Base-by-base conservation (phyloP, 2,329 filamentous ascomycete species). In the Talaromyces sp. region DNA sequence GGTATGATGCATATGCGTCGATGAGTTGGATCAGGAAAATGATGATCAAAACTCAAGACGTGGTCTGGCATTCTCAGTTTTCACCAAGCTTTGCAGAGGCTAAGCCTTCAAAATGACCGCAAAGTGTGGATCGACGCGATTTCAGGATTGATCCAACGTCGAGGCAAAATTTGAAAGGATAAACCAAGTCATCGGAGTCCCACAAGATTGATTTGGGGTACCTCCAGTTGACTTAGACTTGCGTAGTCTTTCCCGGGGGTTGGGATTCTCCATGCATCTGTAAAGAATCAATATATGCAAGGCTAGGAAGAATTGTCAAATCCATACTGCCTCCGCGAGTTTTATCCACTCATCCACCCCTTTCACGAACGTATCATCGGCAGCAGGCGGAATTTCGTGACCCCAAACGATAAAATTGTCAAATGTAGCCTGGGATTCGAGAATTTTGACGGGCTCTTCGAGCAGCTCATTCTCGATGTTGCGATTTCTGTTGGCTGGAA, bases 381-480 rank as follows among this genome's bases (percentile, higher is more conserved):
- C 82, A 66, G 89, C 87, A 6, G 87, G 87, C 59, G 86, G 71
- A 0, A 80, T 77, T 69, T 95, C 93, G 75, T 97, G 93, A 0
- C 86, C 89, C 93, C 93, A 98, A n/a, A 97, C 84, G 3, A 92
- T 79, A 60, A 97, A 75, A 63, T 90, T 83, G 7, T 92, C 87
- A 73, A 97, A 97, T 16, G 83, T 83, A 1, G 87, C 88, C 22
- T 88, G 82, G 50, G 86, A 81, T 60, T 90, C 84, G 69, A 94
- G 76, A 1, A 84, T 79, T 22, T 82, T 82, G 10, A 87, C 84
- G 1, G 85, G 82, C 27, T 85, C 81, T 13, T 80, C 75, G 8
- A 73, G 79, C 1, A 81, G 79, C 16, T 84, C 78, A 10, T 83
- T 81, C 2, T 78, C 72, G 1, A 80, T 24, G 5, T 60, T 50